A percentile compares a stretch with the other conserved stretches of the same genome.
Conservation (phyloP, 371 early-diverging fungal species). For the Lichtheimia ornata region DNA sequence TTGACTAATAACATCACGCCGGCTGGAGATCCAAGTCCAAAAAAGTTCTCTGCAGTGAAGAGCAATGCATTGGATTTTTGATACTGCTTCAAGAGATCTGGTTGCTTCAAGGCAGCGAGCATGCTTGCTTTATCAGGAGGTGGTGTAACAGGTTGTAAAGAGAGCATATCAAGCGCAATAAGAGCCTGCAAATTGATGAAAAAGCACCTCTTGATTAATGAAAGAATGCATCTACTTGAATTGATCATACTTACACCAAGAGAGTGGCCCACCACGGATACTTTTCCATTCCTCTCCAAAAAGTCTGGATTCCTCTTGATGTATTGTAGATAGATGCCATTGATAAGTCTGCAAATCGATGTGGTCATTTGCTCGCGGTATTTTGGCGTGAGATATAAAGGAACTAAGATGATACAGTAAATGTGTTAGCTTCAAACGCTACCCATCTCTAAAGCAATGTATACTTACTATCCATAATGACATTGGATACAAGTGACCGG, state of each 20-base stretch:
- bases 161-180: constrained; percentile 76
- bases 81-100: neutral
- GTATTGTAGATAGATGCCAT: constrained; percentile 70
- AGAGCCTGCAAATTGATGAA: neutral
- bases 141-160: constrained; percentile 52
- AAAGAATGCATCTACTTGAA: neutral
- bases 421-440: too few relatives aligned
- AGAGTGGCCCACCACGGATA: constrained; percentile 81
- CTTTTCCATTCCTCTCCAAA: constrained; percentile 61
- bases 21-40: constrained; percentile 77
- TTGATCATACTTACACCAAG: constrained; percentile 57
- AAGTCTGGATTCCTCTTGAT: constrained; percentile 74
- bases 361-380: constrained; percentile 80
- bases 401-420: constrained; percentile 41
- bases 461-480: constrained; percentile 72
- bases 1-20: constrained; percentile 77
- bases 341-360: constrained; percentile 73
- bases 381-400: constrained; percentile 81
- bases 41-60: constrained; percentile 60
- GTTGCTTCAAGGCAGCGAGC: neutral
- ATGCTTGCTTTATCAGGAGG: constrained; percentile 15
- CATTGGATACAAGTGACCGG: constrained; percentile 79
- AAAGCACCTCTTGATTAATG: neutral
- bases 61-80: constrained; percentile 16
- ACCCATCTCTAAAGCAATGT: neutral